Evolutionary conservation across 1,284 basidiomycete species (phyloP).

Genomic region (Moesziomyces parantarcticus): DNA sequence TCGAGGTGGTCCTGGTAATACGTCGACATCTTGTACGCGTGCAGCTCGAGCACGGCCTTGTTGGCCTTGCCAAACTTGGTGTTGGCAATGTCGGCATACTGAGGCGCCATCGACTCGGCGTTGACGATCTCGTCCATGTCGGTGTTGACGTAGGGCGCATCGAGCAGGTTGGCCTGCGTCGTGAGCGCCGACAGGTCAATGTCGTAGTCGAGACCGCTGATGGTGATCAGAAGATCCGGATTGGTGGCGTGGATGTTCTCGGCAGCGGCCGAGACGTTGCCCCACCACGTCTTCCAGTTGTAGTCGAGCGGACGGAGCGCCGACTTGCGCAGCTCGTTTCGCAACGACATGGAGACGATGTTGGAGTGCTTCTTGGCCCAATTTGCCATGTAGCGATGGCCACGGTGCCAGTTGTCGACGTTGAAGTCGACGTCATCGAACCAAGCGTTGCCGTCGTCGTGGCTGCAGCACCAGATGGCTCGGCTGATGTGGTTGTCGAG

Average conservation of each 20-base stretch:
- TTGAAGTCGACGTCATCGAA: slow-evolving; percentile 37
- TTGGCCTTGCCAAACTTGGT: slow-evolving; percentile 37
- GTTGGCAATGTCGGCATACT: slow-evolving; percentile 25
- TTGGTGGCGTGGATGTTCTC: slow-evolving; percentile 45
- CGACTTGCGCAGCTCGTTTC: slow-evolving; percentile 44
- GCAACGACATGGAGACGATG: slow-evolving; percentile 43
- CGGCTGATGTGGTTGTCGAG: slow-evolving; percentile 44
- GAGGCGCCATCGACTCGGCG: slow-evolving; percentile 13
- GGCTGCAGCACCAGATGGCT: slow-evolving; percentile 45
- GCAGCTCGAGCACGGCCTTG: slow-evolving; percentile 46
- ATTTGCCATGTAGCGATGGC: slow-evolving; percentile 44
- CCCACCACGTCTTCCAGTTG: slow-evolving; percentile 46
- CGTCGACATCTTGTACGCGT: slow-evolving; percentile 36
- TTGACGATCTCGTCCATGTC: slow-evolving; percentile 28
- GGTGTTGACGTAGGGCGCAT: slow-evolving; percentile 24
- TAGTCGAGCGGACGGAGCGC: slow-evolving; percentile 21
- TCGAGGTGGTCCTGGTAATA: slow-evolving; percentile 34
- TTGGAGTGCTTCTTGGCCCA: slow-evolving; percentile 46
- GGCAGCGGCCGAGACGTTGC: slow-evolving; percentile 36
- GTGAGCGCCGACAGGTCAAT: slow-evolving; percentile 40
- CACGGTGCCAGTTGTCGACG: slow-evolving; percentile 34
- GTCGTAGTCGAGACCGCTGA: slow-evolving; percentile 46
- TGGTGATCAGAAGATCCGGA: slow-evolving; percentile 43
- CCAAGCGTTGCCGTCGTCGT: slow-evolving; percentile 48
- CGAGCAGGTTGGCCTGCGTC: slow-evolving; percentile 21